These are phyloP conservation scores for Fusarium heterosporum DNA, from an alignment of 2,329 filamentous ascomycete species.

Conservation along the genomic window DNA sequence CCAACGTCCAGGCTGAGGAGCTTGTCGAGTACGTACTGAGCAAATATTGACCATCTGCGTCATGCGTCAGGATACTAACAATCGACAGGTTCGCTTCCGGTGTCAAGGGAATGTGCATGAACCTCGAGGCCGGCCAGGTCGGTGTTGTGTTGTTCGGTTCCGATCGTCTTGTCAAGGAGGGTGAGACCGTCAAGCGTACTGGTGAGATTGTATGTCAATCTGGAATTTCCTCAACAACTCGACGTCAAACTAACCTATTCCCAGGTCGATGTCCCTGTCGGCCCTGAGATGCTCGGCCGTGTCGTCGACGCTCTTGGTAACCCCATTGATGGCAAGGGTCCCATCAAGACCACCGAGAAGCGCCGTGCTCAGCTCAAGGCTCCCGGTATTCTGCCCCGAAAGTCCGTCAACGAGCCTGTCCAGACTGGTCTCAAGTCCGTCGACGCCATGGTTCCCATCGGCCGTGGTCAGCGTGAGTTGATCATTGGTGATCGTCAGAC, in stretches of 20 bases:
- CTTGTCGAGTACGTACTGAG: constrained; percentile 89
- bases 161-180: constrained; percentile 99
- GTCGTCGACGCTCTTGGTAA: constrained; percentile 98
- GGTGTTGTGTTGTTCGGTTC: constrained; percentile 99
- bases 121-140: constrained; percentile 99
- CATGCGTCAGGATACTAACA: constrained; percentile 37
- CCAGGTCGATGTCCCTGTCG: constrained; percentile 93
- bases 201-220: constrained; percentile 88
- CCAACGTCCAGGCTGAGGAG: constrained; percentile 99
- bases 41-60: constrained; percentile 15
- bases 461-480: constrained; percentile 99
- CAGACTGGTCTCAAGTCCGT: constrained; percentile 99
- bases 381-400: constrained; percentile 96
- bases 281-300: constrained; percentile 92
- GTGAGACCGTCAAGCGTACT: constrained; percentile 99
- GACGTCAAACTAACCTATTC: constrained; percentile 41
- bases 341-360: constrained; percentile 90
- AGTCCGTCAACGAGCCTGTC: constrained; percentile 97
- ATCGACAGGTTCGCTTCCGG: constrained; percentile 90
- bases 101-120: constrained; percentile 99
- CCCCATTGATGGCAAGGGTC: constrained; percentile 99
- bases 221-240: not conserved
- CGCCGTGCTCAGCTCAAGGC: constrained; percentile 99
- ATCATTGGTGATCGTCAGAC: constrained; percentile 99
- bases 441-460: constrained; percentile 99